Conservation (phyloP, 2,329 filamentous ascomycete species). For the Tolypocladium ophioglossoides region DNA sequence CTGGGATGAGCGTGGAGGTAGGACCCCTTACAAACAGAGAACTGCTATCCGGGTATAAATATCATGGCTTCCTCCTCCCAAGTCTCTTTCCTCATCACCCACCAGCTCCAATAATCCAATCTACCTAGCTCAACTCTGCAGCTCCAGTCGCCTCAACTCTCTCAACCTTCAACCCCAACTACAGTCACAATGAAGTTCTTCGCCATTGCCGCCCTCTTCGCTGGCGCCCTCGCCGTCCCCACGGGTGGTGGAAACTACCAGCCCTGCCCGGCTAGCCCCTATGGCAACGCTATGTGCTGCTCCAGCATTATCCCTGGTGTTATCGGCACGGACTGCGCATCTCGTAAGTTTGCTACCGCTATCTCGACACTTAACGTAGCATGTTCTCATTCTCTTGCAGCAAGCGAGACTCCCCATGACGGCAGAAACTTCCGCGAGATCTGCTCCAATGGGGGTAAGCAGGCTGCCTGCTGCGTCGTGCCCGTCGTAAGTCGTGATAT, state of each 20-base stretch:
- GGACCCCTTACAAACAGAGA: not conserved
- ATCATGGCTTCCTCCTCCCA: not conserved
- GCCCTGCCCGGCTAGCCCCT: conserved; percentile 4
- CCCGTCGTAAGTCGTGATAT: conserved; percentile 5
- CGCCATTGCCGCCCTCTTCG: conserved; percentile 6
- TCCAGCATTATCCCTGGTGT: conserved; percentile 5
- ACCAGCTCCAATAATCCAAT: not conserved
- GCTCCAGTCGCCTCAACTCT: not conserved
- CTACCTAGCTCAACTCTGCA: not conserved
- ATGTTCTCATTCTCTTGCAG: not conserved
- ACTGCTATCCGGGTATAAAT: not conserved
- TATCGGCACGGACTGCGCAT: conserved; percentile 5
- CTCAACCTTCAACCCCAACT: not conserved
- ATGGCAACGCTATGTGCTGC: conserved; percentile 7
- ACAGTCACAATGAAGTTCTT: conserved; percentile 11
- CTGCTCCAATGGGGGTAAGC: conserved; percentile 1
- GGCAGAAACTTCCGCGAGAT: not conserved
- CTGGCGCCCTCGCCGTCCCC: conserved; percentile 7
- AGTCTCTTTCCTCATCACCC: not conserved
- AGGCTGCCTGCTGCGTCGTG: conserved; percentile 4
- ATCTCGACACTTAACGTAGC: not conserved
- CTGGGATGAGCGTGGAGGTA: not conserved
- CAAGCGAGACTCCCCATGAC: not conserved
- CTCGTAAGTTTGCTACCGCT: conserved; percentile 2
- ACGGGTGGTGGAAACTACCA: not conserved